Evolutionary conservation across 768 basidiomycete genomes (phyloP), one percentile per base, ranked within the genome.

Genomic region (Russula compacta): DNA sequence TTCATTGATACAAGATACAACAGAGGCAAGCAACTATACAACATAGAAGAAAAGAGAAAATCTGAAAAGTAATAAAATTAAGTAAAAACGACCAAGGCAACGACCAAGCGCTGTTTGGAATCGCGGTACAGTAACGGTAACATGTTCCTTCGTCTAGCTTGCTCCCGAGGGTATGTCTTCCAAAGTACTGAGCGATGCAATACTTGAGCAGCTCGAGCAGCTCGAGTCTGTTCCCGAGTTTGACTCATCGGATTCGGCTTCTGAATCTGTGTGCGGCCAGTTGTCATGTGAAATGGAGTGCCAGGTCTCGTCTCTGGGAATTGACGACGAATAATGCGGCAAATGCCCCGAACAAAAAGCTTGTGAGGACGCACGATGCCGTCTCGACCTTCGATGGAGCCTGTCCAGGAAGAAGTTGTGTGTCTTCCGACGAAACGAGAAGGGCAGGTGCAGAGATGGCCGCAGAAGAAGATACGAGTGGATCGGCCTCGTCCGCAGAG

Each of bases 301-400:
- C 62, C 53, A 67, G 57, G 54, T 61, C 60, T 58, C 58, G 64
- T 52, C 48, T 64, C 62, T 67, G 66, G 64, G 64, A 64, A 60
- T 66, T 67, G 53, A 66, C 56, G 50, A 62, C 56, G 53, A 65
- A 64, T 46, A 83, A 72, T 19, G 83, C 78, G 66, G 83, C 73
- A 65, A 82, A 79, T 29, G 82, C 77, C 46, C 83, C 83, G 49
- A 83, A 71, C 52, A 87, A 73, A 66, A 87, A 81, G 40, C 85
- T 85, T 21, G 84, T 78, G 58, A 81, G 69, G 54, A 80, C 70
- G 67, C 76, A 78, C 51, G 79, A 80, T 54, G 78, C 77, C 49
- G 76, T 73, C 59, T 66, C 66, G 60, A 66, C 64, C 57, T 46
- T 66, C 49, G 66, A 61, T 36, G 66, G 58, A 43, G 36, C 64